Base-by-base conservation (phyloP, 805 yeast genomes). In the Wickerhamomyces mucosus region DNA sequence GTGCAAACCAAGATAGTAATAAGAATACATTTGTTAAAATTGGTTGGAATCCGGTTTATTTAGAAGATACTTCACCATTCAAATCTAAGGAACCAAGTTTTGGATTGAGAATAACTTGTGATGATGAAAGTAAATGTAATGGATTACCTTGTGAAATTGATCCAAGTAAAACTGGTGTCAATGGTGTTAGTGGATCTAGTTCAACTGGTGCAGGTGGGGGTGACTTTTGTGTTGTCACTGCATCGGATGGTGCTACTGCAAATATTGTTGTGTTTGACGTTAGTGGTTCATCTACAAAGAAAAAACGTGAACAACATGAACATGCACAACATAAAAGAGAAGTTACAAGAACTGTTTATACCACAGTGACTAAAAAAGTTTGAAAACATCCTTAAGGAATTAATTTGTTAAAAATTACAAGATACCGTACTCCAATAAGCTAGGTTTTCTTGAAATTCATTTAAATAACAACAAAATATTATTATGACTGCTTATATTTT, bases 1-100 rank as follows among this genome's bases (percentile, higher is more conserved):
- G 96, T 41, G 84, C 88, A 38, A 85, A 85, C 63, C 72, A 72
- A 65, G 94, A 83, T 53, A 57, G 55, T 39, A 58, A 50, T 37
- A 78, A 83, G 20, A 70, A 71, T 53, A 85, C 95, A 4, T 85
- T 43, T 53, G 83, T 82, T 42, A 86, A 83, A 59, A 72, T 85
- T 52, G 95, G 89, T 28, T 84, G 94, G 94, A 85, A 85, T 56
- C 95, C 96, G 12, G 69, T 79, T 35, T 82, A 83, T 56, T 55
- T 81, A 45, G 89, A 79, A 41, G 64, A 63, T 31, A 42, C 59
- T 1, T 53, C 65, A 18, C 72, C 78, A 7, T 80, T 76, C 61
- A 61, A 63, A 40, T 56, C 64, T 45, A 56, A 56, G 4, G 61
- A 56, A 40, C 95, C 94, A 27, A 51, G 50, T 19, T 83, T 74